Conservation (phyloP, 129 eudicot genomes). For the Artemisia annua region DNA sequence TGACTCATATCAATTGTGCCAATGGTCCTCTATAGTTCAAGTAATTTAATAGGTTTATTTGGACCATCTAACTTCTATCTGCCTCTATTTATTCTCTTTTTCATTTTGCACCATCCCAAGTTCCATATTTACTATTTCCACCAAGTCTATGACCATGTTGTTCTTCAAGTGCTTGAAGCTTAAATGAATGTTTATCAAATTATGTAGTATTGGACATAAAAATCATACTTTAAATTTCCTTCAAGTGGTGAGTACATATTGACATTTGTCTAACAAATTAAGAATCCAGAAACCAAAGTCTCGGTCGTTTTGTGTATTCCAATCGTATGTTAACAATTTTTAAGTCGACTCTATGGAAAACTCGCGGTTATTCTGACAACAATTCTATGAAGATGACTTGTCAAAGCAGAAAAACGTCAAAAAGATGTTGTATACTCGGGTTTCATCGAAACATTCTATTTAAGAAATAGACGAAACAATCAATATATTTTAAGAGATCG, state of each 20-base stretch:
- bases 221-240: neutral
- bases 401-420: neutral
- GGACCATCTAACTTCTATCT: conserved; percentile 25
- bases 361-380: conserved; percentile 6
- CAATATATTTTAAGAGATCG: too few species aligned
- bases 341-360: neutral
- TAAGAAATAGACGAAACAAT: neutral
- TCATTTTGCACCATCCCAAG: conserved; percentile 14
- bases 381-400: conserved; percentile 9
- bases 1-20: conserved; percentile 15
- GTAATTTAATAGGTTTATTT: conserved; percentile 11
- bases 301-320: neutral
- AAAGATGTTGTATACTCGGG: neutral
- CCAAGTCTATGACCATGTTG: neutral
- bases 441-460: neutral
- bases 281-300: too few species aligned
- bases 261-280: too few species aligned
- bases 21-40: conserved; percentile 24
- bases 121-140: conserved; percentile 19
- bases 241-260: too few species aligned
- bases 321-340: neutral
- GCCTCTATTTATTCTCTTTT: conserved; percentile 22
- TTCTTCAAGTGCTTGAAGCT: neutral
- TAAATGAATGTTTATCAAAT: neutral
- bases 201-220: neutral